Evolutionary conservation across 2,329 filamentous ascomycete species (phyloP).

Genomic region (Aspergillus fumigatiaffinis): DNA sequence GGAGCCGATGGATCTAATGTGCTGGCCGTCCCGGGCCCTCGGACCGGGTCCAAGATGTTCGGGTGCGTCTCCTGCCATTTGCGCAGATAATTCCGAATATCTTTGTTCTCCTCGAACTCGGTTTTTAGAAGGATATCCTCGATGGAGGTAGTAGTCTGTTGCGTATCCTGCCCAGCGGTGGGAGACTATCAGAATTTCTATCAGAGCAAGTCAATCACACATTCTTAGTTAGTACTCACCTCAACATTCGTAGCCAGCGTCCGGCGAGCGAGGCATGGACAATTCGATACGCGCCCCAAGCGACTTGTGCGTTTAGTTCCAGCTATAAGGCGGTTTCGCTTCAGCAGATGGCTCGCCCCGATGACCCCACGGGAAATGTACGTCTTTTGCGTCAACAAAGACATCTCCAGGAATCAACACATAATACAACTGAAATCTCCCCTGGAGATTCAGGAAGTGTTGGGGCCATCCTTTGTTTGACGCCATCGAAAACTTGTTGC

Average conservation of each 20-base stretch:
- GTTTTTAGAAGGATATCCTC: conserved; percentile 26
- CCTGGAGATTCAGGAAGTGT: not conserved
- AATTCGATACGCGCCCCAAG: not conserved
- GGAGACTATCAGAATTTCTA: not conserved
- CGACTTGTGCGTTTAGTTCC: not conserved
- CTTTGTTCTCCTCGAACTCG: conserved; percentile 34
- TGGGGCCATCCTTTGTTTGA: not conserved
- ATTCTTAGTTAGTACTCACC: not conserved
- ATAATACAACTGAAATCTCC: not conserved
- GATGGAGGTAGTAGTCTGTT: conserved; percentile 12
- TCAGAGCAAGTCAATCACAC: not conserved
- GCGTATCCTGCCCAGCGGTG: conserved; percentile 2
- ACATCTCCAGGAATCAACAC: not conserved
- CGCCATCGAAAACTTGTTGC: not conserved
- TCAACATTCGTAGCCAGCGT: not conserved
- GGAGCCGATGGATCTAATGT: conserved; percentile 6
- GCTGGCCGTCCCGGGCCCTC: conserved; percentile 17
- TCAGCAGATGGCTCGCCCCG: not conserved
- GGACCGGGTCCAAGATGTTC: conserved; percentile 28
- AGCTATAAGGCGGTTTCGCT: not conserved
- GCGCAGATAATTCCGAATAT: conserved; percentile 40
- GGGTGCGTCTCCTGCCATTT: conserved; percentile 37
- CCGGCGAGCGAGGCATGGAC: not conserved
- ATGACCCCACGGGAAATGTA: not conserved
- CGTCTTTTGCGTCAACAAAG: not conserved